Evolutionary conservation across 1,284 basidiomycete genomes (phyloP), one percentile per base, ranked within the genome.

Genomic region (Ceratobasidium sp.): DNA sequence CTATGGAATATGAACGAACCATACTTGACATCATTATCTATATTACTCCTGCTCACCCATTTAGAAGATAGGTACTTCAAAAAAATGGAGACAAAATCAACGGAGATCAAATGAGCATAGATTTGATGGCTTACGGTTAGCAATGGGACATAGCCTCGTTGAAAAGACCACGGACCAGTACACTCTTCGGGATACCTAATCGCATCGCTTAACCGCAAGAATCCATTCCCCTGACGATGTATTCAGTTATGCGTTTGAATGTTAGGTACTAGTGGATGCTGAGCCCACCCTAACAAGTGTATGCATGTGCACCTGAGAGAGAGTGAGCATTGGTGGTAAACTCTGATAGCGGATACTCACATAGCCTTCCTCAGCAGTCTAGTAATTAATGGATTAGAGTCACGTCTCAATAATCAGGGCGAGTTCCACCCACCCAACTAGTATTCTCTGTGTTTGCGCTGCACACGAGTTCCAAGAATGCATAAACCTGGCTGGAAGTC

Each of bases 21-120:
- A 71, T 82, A 92, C 91, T 93, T 93, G 46, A 89, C 87, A 58
- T 87, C 84, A 58, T 88, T 87, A 33, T 85, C 86, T 51, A 92
- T 81, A 0, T 90, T 91, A 58, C 88, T 92, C 83, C 91, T 91
- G 40, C 92, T 81, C 1, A 94, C 89, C 63, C 90, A 87, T 58
- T 91, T 89, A 1, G 91, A 93, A 0, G 92, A 88, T 40, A 92
- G 84, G 80, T 91, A 92, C 91, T 93, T 69, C 0, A 70, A 10
- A 72, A 40, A 4, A 33, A 58, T 49, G 7, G 58, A 18, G n/a
- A 26, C 39, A 13, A 68, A 26, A 33, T 33, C 33, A 33, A 33
- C 42, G 67, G 49, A 23, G 2, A 13, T 40, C 3, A 3, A 7
- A 7, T 42, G 44, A 12, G 6, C 5, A 13, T 28, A 15, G 78